Evolutionary conservation across 768 basidiomycete genomes (phyloP).

Genomic region (Suillus ampliporus): DNA sequence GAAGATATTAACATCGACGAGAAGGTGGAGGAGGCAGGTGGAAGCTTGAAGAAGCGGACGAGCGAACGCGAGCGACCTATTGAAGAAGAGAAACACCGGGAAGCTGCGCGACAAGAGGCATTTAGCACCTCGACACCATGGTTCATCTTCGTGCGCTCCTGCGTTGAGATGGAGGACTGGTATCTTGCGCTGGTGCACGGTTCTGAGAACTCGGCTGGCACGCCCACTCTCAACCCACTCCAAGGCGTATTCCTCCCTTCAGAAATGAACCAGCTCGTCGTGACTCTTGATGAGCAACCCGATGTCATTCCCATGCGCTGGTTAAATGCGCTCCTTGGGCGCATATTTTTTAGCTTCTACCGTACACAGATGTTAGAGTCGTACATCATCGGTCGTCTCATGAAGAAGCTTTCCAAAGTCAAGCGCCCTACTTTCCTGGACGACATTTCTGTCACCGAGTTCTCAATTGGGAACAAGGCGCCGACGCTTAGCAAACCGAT

Average conservation of each 20-base stretch:
- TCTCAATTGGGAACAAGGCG: slow-evolving; percentile 82
- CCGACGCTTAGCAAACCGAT: slow-evolving; percentile 96
- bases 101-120: slow-evolving; percentile 54
- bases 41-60: slow-evolving; percentile 48
- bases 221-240: slow-evolving; percentile 64
- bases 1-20: slow-evolving; percentile 32
- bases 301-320: slow-evolving; percentile 98
- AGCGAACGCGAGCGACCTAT: slow-evolving; percentile 43
- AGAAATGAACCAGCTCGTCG: slow-evolving; percentile 85
- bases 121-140: slow-evolving; percentile 68
- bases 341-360: slow-evolving; percentile 92
- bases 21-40: slow-evolving; percentile 46
- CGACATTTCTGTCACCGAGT: slow-evolving; percentile 86
- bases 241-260: slow-evolving; percentile 68
- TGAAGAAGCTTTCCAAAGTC: slow-evolving; percentile 93
- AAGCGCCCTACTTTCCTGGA: slow-evolving; percentile 87
- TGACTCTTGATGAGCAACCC: slow-evolving; percentile 88
- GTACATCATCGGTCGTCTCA: slow-evolving; percentile 84
- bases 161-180: slow-evolving; percentile 98
- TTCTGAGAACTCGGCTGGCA: slow-evolving; percentile 64
- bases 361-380: slow-evolving; percentile 81
- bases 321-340: slow-evolving; percentile 93
- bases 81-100: slow-evolving; percentile 36
- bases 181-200: slow-evolving; percentile 83
- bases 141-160: slow-evolving; percentile 92